phyloP scores from a whole-genome alignment of 352 stramenopile species.

The Phytophthora sansomeana region DNA sequence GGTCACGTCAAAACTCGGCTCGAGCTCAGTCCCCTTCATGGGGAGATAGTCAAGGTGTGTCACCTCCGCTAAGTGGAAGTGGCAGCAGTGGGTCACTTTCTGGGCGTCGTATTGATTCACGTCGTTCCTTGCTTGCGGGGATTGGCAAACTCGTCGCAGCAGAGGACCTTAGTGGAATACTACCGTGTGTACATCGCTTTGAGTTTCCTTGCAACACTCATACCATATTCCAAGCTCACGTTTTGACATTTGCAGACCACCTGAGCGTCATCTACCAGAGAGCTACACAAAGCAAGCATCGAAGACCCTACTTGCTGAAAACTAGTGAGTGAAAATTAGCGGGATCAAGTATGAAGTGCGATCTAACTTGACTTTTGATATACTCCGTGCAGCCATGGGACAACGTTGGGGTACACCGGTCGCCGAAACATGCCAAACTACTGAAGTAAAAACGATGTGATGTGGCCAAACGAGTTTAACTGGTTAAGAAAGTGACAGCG shows the following conservation, averaged over 20 bases:
- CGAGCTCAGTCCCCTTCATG: slow-evolving; percentile 26
- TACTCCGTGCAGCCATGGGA: slow-evolving; percentile 35
- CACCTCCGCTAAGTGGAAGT: slow-evolving; percentile 27
- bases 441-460: slow-evolving; percentile 4
- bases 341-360: background rate
- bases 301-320: slow-evolving; percentile 73
- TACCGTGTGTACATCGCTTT: slow-evolving; percentile 38
- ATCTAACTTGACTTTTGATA: background rate
- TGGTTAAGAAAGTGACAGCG: slow-evolving; percentile 14
- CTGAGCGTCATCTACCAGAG: slow-evolving; percentile 57
- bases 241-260: slow-evolving; percentile 34
- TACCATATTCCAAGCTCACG: background rate
- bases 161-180: slow-evolving; percentile 52
- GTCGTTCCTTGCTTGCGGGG: slow-evolving; percentile 73
- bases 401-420: slow-evolving; percentile 57
- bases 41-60: slow-evolving; percentile 19
- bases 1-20: slow-evolving; percentile 15
- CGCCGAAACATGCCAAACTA: slow-evolving; percentile 39
- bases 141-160: slow-evolving; percentile 79
- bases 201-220: background rate
- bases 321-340: slow-evolving; percentile 60
- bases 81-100: slow-evolving; percentile 44
- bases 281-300: slow-evolving; percentile 59
- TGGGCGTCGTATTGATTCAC: slow-evolving; percentile 55
- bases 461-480: slow-evolving; percentile 1